phyloP scores from a whole-genome alignment of 805 yeast species.

The Yamadazyma insecticola region DNA sequence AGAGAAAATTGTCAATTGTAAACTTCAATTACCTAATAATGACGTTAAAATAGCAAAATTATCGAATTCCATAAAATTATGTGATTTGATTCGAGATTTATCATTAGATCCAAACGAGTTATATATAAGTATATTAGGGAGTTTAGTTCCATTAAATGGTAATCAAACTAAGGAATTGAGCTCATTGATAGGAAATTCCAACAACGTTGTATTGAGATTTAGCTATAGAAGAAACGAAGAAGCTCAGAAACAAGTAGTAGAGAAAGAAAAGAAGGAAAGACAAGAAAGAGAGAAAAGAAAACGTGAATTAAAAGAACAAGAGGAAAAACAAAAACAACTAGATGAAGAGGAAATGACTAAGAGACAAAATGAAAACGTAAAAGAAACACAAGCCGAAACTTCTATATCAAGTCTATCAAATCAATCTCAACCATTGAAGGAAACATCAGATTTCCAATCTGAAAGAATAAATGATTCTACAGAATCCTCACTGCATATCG shows the following conservation, averaged over 20 bases:
- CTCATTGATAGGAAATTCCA: constrained; percentile 15
- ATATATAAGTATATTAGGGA: too few relatives aligned
- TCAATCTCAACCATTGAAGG: too few relatives aligned
- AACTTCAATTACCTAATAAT: constrained; percentile 5
- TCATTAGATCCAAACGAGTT: too few relatives aligned
- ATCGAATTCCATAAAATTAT: not conserved
- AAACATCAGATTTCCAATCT: too few relatives aligned
- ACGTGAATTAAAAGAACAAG: too few relatives aligned
- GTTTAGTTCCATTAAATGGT: not conserved
- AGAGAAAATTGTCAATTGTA: constrained; percentile 4
- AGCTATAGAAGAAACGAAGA: constrained; percentile 8
- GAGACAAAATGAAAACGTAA: too few relatives aligned
- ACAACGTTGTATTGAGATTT: constrained; percentile 23
- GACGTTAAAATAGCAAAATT: constrained; percentile 3
- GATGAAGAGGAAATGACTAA: not conserved
- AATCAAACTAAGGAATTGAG: constrained; percentile 1
- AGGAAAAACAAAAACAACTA: too few relatives aligned
- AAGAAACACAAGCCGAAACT: too few relatives aligned
- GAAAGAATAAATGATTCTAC: not conserved
- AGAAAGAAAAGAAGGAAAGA: constrained; percentile 5
- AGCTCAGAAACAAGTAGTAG: constrained; percentile 3
- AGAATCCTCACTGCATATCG: constrained; percentile 3
- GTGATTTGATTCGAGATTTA: not conserved
- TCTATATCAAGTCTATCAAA: too few relatives aligned
- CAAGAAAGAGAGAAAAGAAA: not conserved